Conservation (phyloP, 805 yeast species). For the Nakazawaea wickerhamii region DNA sequence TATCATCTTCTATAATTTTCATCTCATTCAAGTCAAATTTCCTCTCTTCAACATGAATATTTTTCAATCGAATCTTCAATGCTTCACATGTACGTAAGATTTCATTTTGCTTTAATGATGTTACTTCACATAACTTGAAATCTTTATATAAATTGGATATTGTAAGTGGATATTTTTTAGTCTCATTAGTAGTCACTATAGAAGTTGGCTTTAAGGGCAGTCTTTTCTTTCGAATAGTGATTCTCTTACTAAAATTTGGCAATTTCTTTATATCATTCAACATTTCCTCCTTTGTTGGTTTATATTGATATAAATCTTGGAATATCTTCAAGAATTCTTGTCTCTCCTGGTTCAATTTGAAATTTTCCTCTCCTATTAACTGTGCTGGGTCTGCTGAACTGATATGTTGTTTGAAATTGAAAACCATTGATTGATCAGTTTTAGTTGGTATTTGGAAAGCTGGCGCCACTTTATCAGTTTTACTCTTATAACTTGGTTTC, state of each 20-base stretch:
- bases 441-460: too few relatives aligned
- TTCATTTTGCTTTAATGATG: constrained; percentile 8
- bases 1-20: constrained; percentile 11
- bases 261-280: constrained; percentile 5
- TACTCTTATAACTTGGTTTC: constrained; percentile 1
- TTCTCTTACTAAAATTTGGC: constrained; percentile 6
- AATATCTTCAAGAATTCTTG: not conserved
- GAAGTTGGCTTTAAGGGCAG: not conserved
- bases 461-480: too few relatives aligned
- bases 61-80: constrained; percentile 6
- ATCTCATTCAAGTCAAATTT: constrained; percentile 15
- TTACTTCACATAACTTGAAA: not conserved
- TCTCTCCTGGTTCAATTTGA: not conserved
- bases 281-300: constrained; percentile 2
- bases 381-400: not conserved
- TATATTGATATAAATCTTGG: constrained; percentile 4
- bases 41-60: constrained; percentile 1
- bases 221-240: not conserved
- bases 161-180: constrained; percentile 3
- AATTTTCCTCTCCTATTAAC: not conserved
- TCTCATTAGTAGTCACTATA: too few relatives aligned
- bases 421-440: too few relatives aligned
- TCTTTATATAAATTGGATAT: not conserved
- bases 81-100: constrained; percentile 6
- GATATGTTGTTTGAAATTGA: constrained; percentile 1